Evolutionary conservation across 164 flowering plant genomes (phyloP), one percentile per base, ranked within the genome.

Genomic region (Chimonanthus praecox): DNA sequence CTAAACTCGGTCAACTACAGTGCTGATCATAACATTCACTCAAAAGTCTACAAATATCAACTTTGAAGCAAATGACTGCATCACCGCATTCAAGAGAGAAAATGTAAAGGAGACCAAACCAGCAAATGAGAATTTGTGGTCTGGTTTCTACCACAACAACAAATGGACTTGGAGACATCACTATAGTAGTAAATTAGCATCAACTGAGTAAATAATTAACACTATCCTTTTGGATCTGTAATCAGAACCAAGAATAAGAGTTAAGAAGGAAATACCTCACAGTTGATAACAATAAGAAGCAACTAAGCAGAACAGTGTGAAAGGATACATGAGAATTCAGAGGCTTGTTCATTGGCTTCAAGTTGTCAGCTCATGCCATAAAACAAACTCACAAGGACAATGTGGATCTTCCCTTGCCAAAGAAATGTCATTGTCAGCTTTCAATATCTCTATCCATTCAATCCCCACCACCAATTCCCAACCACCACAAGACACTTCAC

Each of bases 281-380:
- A 69, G 60, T 69, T 49, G 58, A 70, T 16, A 47, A 48, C 58
- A 73, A 61, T n/a, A 58, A 69, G 54, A 74, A 72, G 72, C 33
- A 46, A 21, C n/a, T 15, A 54, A 54, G 60, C 16, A 54, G 13
- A 64, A 54, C 46, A 33, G 18, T 71, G 64, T 66, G 63, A 64
- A 54, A 10, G 15, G 70, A 45, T 72, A 68, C 71, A 67, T 47
- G 47, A 73, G 54, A 49, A 33, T 50, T 73, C 47, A 58, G 68
- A 73, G 74, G 74, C 71, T 80, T 4, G 58, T 68, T 7, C 33
- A 63, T 21, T n/a, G 44, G 66, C 66, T 63, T 33, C 10, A 10
- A 63, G 18, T 44, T n/a, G 16, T 13, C 60, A 54, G 60, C 60
- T 10, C 13, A 54, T 15, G 60, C 60, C 15, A 15, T 54, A n/a